Evolutionary conservation across 768 basidiomycete genomes (phyloP).

Genomic region (Leccinum ochraceum): DNA sequence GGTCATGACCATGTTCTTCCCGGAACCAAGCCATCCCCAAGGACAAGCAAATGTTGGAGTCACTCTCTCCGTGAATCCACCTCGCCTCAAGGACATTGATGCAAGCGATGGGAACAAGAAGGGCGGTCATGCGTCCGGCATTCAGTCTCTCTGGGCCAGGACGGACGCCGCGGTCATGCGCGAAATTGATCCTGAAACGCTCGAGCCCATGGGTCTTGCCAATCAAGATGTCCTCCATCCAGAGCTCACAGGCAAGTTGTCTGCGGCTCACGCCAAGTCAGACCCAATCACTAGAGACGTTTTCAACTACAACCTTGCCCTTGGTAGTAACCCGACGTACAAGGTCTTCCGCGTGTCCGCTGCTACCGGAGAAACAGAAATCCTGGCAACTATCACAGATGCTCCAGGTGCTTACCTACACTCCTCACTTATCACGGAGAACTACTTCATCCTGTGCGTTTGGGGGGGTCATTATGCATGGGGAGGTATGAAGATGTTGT

Average conservation of each 20-base stretch:
- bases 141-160: conserved; percentile 34
- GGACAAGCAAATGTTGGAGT: conserved; percentile 28
- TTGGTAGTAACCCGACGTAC: conserved; percentile 33
- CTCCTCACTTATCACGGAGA: conserved; percentile 38
- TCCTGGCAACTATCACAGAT: conserved; percentile 39
- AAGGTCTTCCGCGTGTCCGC: conserved; percentile 38
- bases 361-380: conserved; percentile 32
- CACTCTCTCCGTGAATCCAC: conserved; percentile 33
- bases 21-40: conserved; percentile 2
- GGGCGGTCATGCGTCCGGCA: conserved; percentile 26
- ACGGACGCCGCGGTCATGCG: conserved; percentile 33
- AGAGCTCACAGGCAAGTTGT: conserved; percentile 34
- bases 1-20: conserved; percentile 33
- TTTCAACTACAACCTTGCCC: conserved; percentile 36
- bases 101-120: conserved; percentile 21
- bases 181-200: conserved; percentile 38
- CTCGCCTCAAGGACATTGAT: conserved; percentile 26
- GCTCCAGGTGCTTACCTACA: conserved; percentile 42
- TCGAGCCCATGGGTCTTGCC: conserved; percentile 36
- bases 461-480: conserved; percentile 35
- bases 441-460: conserved; percentile 38
- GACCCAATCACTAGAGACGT: conserved; percentile 37
- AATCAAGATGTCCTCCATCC: conserved; percentile 33
- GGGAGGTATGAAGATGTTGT: conserved; percentile 31
- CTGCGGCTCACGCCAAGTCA: conserved; percentile 40